Evolutionary conservation across 2,329 filamentous ascomycete genomes (phyloP).

Genomic region (Botrytis medusae): DNA sequence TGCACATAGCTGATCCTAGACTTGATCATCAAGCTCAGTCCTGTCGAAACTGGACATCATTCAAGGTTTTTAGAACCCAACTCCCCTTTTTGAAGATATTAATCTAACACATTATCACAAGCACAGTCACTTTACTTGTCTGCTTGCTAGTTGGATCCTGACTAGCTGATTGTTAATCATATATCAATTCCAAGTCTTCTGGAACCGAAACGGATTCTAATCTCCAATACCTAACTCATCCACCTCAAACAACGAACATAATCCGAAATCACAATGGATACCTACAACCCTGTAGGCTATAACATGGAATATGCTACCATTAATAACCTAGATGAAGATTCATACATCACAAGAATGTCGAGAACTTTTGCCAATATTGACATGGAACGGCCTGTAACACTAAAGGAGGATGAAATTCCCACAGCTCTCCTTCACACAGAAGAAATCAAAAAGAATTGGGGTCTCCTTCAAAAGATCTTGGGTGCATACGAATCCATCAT

Average conservation of each 20-base stretch:
- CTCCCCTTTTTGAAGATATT: not conserved
- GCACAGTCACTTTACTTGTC: not conserved
- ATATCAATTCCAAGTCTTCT: not conserved
- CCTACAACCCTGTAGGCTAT: not conserved
- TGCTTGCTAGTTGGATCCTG: not conserved
- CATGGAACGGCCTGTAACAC: no score
- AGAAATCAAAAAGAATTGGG: not conserved
- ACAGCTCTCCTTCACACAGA: not conserved
- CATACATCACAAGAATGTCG: not conserved
- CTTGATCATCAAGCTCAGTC: not conserved
- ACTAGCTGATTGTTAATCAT: not conserved
- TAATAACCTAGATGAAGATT: rapidly evolving
- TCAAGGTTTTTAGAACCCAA: not conserved
- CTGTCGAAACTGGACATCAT: not conserved
- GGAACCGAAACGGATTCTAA: not conserved
- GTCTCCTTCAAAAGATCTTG: not conserved
- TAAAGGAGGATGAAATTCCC: not conserved
- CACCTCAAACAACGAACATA: not conserved
- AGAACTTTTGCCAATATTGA: not conserved
- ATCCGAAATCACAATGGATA: not conserved
- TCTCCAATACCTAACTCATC: not conserved
- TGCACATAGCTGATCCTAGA: not conserved
- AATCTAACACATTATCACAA: not conserved
- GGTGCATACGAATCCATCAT: not conserved
- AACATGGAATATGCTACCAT: not conserved